Conservation (phyloP, 495 filamentous ascomycete genomes). For the Daldinia childiae region DNA sequence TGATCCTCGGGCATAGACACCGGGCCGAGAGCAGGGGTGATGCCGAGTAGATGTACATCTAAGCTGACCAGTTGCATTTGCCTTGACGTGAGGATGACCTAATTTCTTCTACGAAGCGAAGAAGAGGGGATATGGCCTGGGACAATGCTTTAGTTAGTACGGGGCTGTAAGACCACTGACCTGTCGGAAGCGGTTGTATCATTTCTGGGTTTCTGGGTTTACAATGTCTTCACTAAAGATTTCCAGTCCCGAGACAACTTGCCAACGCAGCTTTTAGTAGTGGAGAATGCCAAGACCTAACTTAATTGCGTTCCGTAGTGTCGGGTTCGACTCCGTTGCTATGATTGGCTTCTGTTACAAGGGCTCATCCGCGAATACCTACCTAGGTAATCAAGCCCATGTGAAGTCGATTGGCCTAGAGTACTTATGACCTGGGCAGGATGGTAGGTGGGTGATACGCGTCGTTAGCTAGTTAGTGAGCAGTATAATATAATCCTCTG, state of each 20-base stretch:
- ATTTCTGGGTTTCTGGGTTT: slow-evolving; percentile 15
- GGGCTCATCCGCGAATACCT: slow-evolving; percentile 25
- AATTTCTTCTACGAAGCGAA: slow-evolving; percentile 6
- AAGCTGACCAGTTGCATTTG: slow-evolving; percentile 18
- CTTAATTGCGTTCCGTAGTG: slow-evolving; percentile 40
- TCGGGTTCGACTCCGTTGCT: slow-evolving; percentile 31
- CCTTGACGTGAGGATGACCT: slow-evolving; percentile 11
- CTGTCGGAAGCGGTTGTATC: slow-evolving; percentile 15
- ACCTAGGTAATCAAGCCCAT: slow-evolving; percentile 5
- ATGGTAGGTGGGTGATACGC: slow-evolving; percentile 6
- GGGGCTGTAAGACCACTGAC: slow-evolving; percentile 8
- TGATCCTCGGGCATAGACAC: slow-evolving; percentile 4
- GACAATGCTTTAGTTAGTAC: slow-evolving; percentile 5
- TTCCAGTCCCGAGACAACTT: slow-evolving; percentile 33
- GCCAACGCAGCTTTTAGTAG: slow-evolving; percentile 37
- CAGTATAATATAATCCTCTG: not conserved
- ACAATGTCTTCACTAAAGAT: slow-evolving; percentile 37
- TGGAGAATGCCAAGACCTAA: slow-evolving; percentile 35
- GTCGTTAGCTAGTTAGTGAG: not conserved
- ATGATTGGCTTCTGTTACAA: slow-evolving; percentile 30
- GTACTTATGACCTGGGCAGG: slow-evolving; percentile 22
- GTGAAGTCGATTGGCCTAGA: slow-evolving; percentile 18
- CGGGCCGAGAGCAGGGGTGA: slow-evolving; percentile 37
- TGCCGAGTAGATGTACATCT: slow-evolving; percentile 10
- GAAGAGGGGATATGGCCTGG: slow-evolving; percentile 1